A percentile compares a stretch with the other conserved stretches of the same genome.
Evolutionary conservation across 495 filamentous ascomycete species (phyloP).

Genomic region (Neurospora intermedia): DNA sequence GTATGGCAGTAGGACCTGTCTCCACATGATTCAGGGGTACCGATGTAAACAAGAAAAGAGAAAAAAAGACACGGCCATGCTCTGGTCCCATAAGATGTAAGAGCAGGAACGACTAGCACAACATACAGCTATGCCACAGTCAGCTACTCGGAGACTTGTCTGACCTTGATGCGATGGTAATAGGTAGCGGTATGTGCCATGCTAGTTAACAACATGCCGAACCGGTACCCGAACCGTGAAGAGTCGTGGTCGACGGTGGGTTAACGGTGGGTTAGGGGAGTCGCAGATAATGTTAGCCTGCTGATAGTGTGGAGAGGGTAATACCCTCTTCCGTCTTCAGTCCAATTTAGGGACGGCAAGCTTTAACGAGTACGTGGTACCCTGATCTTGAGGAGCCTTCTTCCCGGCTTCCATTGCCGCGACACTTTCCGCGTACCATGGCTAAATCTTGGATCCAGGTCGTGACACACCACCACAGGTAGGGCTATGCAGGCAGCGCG

Average conservation of each 20-base stretch:
- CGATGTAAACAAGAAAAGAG: background rate
- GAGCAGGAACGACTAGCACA: background rate
- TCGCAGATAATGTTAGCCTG: background rate
- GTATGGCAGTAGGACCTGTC: background rate
- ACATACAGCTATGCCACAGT: background rate
- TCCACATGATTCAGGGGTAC: background rate
- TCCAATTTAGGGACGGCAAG: background rate
- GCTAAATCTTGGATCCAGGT: background rate
- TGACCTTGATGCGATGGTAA: background rate
- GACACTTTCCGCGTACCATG: background rate
- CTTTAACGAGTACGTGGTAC: background rate
- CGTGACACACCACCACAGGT: background rate
- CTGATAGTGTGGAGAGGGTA: background rate
- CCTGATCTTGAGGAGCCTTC: background rate
- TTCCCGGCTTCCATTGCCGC: background rate
- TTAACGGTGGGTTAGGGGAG: background rate
- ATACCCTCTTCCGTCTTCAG: background rate
- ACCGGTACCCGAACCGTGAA: background rate
- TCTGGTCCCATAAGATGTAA: background rate
- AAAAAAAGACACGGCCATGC: background rate
- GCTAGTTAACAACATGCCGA: background rate
- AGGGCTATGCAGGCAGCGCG: background rate
- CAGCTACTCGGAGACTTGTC: background rate
- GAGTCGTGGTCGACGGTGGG: background rate
- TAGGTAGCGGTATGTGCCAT: background rate